Evolutionary conservation across 345 rosid genomes (phyloP).

Genomic region (Melaleuca quinquenervia): DNA sequence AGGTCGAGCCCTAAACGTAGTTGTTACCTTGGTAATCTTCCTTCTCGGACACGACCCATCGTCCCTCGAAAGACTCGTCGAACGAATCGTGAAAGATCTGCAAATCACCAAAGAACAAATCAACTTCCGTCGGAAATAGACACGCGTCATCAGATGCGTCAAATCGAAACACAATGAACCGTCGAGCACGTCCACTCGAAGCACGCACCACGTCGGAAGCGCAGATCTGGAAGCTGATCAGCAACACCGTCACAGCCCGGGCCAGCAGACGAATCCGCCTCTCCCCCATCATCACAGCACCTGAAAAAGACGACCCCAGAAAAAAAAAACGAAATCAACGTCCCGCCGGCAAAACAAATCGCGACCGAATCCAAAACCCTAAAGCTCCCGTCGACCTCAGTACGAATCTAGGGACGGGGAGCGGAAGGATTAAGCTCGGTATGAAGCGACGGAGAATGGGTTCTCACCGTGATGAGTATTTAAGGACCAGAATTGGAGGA

Average conservation of each 20-base stretch:
- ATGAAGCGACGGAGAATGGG: too few relatives aligned
- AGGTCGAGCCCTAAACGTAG: background rate
- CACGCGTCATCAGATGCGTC: background rate
- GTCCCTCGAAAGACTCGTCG: slow-evolving; percentile 17
- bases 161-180: background rate
- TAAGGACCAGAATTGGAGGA: background rate
- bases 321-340: background rate
- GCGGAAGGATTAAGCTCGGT: background rate
- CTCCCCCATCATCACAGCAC: background rate
- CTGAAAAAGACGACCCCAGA: background rate
- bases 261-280: background rate
- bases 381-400: background rate
- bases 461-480: background rate
- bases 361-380: background rate
- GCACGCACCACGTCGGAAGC: slow-evolving; percentile 6
- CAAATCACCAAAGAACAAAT: background rate
- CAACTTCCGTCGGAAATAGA: background rate
- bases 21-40: slow-evolving; percentile 13
- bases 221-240: slow-evolving; percentile 5
- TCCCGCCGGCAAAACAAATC: background rate
- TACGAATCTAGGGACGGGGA: background rate
- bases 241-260: background rate
- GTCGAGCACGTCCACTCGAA: background rate
- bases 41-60: slow-evolving; percentile 19
- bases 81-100: slow-evolving; percentile 23